Percentiles rank a stretch among this genome's conserved stretches.
phyloP scores from a whole-genome alignment of 805 yeast genomes.

The Spathaspora sp. region DNA sequence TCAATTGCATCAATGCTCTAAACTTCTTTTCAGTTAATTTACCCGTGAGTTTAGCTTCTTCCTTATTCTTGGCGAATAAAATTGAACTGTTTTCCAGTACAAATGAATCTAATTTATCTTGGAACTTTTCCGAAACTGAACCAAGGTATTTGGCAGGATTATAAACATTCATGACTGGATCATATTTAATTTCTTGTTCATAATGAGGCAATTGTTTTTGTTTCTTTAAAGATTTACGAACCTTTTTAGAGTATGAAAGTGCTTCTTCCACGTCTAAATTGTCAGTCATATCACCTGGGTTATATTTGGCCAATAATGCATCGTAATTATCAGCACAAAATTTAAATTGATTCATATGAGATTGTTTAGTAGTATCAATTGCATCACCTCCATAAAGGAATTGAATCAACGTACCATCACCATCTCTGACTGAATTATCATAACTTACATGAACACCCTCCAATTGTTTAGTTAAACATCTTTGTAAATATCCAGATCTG shows the following conservation, averaged over 20 bases:
- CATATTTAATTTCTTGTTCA: slow-evolving; percentile 62
- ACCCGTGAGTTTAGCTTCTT: slow-evolving; percentile 36
- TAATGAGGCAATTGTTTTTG: slow-evolving; percentile 61
- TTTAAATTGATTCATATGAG: slow-evolving; percentile 88
- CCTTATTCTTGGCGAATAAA: slow-evolving; percentile 53
- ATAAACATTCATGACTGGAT: slow-evolving; percentile 81
- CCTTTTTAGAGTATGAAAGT: slow-evolving; percentile 74
- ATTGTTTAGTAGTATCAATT: slow-evolving; percentile 89
- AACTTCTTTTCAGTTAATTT: slow-evolving; percentile 75
- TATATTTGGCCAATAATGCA: slow-evolving; percentile 79
- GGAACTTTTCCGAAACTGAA: slow-evolving; percentile 87
- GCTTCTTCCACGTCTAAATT: slow-evolving; percentile 86
- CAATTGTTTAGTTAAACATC: slow-evolving; percentile 96
- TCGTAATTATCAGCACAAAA: slow-evolving; percentile 92
- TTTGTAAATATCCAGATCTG: slow-evolving; percentile 95
- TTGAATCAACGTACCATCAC: slow-evolving; percentile 90
- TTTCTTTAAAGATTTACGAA: slow-evolving; percentile 66
- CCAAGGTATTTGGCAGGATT: slow-evolving; percentile 92
- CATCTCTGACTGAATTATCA: slow-evolving; percentile 93
- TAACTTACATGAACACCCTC: slow-evolving; percentile 95
- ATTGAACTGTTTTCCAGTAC: slow-evolving; percentile 48
- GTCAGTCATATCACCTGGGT: slow-evolving; percentile 68
- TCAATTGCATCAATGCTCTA: slow-evolving; percentile 95
- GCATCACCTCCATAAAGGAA: slow-evolving; percentile 98
- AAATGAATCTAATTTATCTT: slow-evolving; percentile 70